Conservation (phyloP, 73 alveolate genomes). For the Paramecium octaurelia region DNA sequence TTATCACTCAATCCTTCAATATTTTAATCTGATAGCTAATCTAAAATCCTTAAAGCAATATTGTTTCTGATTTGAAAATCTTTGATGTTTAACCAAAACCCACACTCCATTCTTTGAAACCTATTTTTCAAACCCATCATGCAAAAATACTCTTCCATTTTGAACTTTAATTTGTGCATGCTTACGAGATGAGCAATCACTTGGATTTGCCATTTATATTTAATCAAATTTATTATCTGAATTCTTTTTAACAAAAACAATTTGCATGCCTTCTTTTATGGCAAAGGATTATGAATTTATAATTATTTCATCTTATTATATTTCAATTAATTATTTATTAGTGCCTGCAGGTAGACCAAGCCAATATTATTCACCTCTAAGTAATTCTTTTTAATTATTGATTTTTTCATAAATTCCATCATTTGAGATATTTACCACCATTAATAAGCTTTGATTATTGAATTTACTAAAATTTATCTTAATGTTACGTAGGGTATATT, state of each 20-base stretch:
- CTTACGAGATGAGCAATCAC: not conserved
- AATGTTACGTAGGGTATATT: not conserved
- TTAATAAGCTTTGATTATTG: not conserved
- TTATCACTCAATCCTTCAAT: not conserved
- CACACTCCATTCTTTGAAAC: conserved; percentile 2
- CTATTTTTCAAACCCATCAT: not conserved
- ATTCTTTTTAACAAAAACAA: not conserved
- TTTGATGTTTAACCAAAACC: not conserved
- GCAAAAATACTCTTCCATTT: not conserved
- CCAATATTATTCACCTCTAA: not conserved
- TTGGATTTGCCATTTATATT: not conserved
- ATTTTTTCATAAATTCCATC: not conserved
- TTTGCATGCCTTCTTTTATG: not conserved
- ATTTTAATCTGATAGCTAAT: not conserved
- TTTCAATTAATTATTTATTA: not conserved
- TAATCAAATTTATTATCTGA: not conserved
- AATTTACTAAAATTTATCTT: not conserved
- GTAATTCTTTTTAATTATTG: not conserved
- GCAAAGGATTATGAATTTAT: not conserved
- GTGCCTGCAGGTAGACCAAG: not conserved
- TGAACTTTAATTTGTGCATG: not conserved
- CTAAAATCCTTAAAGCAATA: conserved; percentile 4
- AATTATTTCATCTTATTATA: not conserved
- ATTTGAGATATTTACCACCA: not conserved
- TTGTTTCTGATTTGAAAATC: not conserved